Base-by-base conservation (phyloP, 108 stramenopile species). In the Nitzschia inconspicua region DNA sequence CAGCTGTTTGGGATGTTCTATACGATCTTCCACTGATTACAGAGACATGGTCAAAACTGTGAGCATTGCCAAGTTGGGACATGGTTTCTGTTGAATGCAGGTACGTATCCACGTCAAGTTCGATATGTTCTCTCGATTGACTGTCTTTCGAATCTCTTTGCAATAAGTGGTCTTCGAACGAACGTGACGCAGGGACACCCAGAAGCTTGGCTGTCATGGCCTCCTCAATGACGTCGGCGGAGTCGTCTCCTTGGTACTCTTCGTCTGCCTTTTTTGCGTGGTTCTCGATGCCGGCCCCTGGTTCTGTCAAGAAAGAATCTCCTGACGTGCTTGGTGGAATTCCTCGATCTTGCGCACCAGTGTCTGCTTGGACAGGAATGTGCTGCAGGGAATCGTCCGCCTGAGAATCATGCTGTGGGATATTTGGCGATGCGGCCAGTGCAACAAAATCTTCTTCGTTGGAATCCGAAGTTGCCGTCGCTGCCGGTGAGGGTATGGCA, bases 71-170 rank as follows among this genome's bases (percentile, higher is more conserved):
- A 32, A 48, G 16, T 32, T 43, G 48, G 14, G 53, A 49, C 34
- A 59, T 47, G 30, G 67, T 62, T 50, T 66, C 44, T 30, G 79
- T 62, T 4, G 78, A 65, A 27, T 66, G 62, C 41, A 80, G 14
- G 51, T 81, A 81, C 2, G 58, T 61, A 47, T 72, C 63, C 25
- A 75, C 64, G 39, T 81, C 68, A 20, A 64, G 14, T 13, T 66
- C 68, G 24, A 65, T 16, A n/a, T 19, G 18, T 5, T 63, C 28
- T 10, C 26, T 37, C 7, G 25, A 14, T 11, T 41, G n/a, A 10
- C n/a, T 37, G 9, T 2, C 14, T 16, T 9, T n/a, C n/a, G n/a
- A n/a, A n/a, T n/a, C n/a, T n/a, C n/a, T n/a, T n/a, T n/a, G n/a
- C n/a, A n/a, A n/a, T n/a, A n/a, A n/a, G n/a, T n/a, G n/a, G n/a